These are phyloP conservation scores for Poronia punctata DNA, from an alignment of 495 filamentous ascomycete species.

Conservation along the genomic window DNA sequence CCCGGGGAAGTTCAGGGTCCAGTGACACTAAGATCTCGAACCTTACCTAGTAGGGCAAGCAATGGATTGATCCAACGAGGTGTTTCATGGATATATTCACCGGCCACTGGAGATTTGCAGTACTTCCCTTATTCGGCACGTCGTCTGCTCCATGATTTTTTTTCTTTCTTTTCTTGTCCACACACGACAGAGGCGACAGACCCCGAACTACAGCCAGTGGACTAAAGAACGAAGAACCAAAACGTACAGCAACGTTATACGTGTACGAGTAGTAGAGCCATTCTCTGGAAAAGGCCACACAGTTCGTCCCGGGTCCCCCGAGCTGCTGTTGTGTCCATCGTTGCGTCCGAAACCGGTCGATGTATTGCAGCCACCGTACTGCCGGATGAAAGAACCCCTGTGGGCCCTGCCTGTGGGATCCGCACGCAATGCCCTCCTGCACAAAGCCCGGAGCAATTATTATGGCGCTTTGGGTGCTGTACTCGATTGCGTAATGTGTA, in stretches of 20 bases:
- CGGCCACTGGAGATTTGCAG: not conserved
- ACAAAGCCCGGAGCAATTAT: not conserved
- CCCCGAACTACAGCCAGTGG: not conserved
- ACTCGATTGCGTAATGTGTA: slow-evolving; percentile 6
- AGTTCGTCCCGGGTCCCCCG: too few species aligned
- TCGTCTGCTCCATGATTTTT: not conserved
- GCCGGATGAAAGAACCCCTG: slow-evolving; percentile 2
- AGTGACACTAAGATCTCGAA: not conserved
- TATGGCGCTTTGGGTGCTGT: not conserved
- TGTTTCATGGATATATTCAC: not conserved
- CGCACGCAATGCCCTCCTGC: slow-evolving; percentile 9
- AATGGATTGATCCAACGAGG: not conserved
- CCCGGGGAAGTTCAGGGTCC: not conserved
- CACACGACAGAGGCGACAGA: not conserved
- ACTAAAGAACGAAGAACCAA: too few species aligned
- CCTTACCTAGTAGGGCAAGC: slow-evolving; percentile 1
- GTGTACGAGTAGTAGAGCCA: too few species aligned
- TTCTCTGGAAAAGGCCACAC: too few species aligned
- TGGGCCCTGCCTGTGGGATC: too few species aligned
- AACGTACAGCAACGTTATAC: too few species aligned
- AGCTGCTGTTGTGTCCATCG: too few species aligned
- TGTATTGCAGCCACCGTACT: slow-evolving; percentile 4
- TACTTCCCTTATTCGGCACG: not conserved
- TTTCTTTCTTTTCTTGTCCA: not conserved
- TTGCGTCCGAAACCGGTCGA: slow-evolving; percentile 9